Base-by-base conservation (phyloP, 129 eudicot genomes). In the Dittrichia graveolens region DNA sequence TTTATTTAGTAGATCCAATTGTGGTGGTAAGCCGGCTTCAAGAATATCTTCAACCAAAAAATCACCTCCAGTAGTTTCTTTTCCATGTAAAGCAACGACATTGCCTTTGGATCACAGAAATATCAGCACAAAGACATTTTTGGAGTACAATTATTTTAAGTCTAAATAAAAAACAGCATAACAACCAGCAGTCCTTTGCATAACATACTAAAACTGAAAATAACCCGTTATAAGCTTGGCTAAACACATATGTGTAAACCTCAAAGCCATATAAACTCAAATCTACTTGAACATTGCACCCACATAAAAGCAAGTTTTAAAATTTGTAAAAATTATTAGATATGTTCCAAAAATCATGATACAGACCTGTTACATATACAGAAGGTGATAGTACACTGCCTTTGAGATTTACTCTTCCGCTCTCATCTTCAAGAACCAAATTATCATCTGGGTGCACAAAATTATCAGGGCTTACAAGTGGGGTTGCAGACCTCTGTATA, bases 21-120 rank as follows among this genome's bases (percentile, higher is more conserved):
- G 93, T 43, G 84, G 89, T 35, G 98, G 98, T 69, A 94, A 72
- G 70, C 95, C 97, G 52, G 98, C 93, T 78, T 94, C 97, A 50
- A 94, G 85, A 53, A 94, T 46, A 74, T 90, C 95, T 75, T 90
- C 86, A 79, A 90, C 96, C 67, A 80, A 37, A 83, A 85, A 94
- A 61, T 86, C 91, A 35, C 98, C 97, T 8, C 83, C 82, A 62
- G 79, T 83, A 56, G 89, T 85, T 81, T 84, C 98, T 69, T 86
- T 90, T 13, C 98, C 98, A 72, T 85, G 97, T 77, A 94, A 68
- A 38, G 95, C 97, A 72, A 86, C 89, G 69, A 94, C 96, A 72
- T 82, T 83, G 41, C 98, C 98, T 92, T 18, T 59, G 46, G 34
- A 78, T 35, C 69, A 86, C 11, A 79, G 34, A 62, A 35, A 41